Evolutionary conservation across 106 monocot species (phyloP).

Genomic region (Posidonia australis): DNA sequence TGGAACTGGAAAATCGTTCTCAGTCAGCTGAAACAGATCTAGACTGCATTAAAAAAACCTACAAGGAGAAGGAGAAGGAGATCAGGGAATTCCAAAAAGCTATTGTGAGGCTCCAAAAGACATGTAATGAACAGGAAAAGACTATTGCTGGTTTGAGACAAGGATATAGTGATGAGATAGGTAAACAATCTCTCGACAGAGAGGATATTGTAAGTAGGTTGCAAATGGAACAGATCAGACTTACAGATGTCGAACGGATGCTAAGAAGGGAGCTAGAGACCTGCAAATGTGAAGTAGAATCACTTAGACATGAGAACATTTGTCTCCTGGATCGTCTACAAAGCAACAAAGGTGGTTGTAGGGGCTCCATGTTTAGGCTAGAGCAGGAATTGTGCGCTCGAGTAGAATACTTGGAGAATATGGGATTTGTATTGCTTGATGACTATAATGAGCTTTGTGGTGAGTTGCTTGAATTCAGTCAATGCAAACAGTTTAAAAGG

Average conservation of each 20-base stretch:
- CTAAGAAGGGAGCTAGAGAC: conserved; percentile 69
- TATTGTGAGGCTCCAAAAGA: conserved; percentile 46
- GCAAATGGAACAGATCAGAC: conserved; percentile 54
- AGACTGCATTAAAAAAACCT: conserved; percentile 30
- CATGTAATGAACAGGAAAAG: conserved; percentile 72
- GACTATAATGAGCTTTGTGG: conserved; percentile 32
- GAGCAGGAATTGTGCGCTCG: conserved; percentile 43
- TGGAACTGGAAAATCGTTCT: conserved; percentile 37
- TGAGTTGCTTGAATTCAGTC: conserved; percentile 30
- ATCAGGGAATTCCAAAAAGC: conserved; percentile 49
- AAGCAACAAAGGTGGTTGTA: conserved; percentile 24
- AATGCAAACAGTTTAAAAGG: conserved; percentile 24
- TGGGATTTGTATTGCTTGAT: conserved; percentile 44
- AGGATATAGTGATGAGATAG: conserved; percentile 28
- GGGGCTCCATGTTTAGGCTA: conserved; percentile 27
- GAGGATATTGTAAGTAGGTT: conserved; percentile 28
- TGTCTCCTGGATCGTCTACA: conserved; percentile 42
- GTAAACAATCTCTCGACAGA: conserved; percentile 17
- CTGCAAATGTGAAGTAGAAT: conserved; percentile 41
- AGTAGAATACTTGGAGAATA: conserved; percentile 42
- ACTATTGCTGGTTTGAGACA: conserved; percentile 61
- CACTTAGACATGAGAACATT: conserved; percentile 53
- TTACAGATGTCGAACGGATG: conserved; percentile 65
- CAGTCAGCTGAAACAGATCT: conserved; percentile 37
- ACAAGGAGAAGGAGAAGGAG: conserved; percentile 63